phyloP scores from a whole-genome alignment of 306 rosid genomes.

The Trichosanthes truncata region DNA sequence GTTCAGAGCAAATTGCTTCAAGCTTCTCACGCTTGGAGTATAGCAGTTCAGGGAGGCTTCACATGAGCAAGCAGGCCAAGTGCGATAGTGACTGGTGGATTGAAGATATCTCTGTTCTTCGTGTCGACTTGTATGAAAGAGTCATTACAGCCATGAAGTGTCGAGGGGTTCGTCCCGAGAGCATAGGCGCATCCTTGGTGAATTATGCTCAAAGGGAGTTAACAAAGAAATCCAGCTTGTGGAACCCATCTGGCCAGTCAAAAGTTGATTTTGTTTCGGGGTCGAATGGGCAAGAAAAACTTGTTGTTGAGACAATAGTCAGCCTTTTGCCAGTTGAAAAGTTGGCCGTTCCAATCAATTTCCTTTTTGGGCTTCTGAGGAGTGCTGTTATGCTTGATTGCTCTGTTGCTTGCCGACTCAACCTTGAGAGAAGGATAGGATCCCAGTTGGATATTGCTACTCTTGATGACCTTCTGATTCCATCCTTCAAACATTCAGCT shows the following conservation, averaged over 20 bases:
- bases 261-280: slow-evolving; percentile 46
- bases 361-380: slow-evolving; percentile 80
- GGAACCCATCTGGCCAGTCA: slow-evolving; percentile 71
- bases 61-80: slow-evolving; percentile 86
- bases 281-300: slow-evolving; percentile 58
- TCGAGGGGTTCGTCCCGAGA: slow-evolving; percentile 94
- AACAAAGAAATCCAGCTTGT: slow-evolving; percentile 65
- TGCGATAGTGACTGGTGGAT: slow-evolving; percentile 98
- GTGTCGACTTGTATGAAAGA: slow-evolving; percentile 72
- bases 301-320: slow-evolving; percentile 78
- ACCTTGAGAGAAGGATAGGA: slow-evolving; percentile 92
- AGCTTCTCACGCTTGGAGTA: slow-evolving; percentile 96
- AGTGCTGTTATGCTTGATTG: slow-evolving; percentile 91
- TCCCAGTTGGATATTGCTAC: slow-evolving; percentile 85
- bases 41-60: slow-evolving; percentile 94
- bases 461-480: slow-evolving; percentile 90
- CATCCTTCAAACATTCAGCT: slow-evolving; percentile 75
- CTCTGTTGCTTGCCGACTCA: slow-evolving; percentile 59
- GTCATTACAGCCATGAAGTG: slow-evolving; percentile 93
- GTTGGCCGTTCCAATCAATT: slow-evolving; percentile 72
- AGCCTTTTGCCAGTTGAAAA: slow-evolving; percentile 88
- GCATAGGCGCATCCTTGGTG: slow-evolving; percentile 79
- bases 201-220: slow-evolving; percentile 85
- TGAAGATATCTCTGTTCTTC: slow-evolving; percentile 84
- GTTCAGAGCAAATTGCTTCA: slow-evolving; percentile 96